Conservation (phyloP, 1,284 basidiomycete genomes). For the Pseudozyma flocculosa region DNA sequence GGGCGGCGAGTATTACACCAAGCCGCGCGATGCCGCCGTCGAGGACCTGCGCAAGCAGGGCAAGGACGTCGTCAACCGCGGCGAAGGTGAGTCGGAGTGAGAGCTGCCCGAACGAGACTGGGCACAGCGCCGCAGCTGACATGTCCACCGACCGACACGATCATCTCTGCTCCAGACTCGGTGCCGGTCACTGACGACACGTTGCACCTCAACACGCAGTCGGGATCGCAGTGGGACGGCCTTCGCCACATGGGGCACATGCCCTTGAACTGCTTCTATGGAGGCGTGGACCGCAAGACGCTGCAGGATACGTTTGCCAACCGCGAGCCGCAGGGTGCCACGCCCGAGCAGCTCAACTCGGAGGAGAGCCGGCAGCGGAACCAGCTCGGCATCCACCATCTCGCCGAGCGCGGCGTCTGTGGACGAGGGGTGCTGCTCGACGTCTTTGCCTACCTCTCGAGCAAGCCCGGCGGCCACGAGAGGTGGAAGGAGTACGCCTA, state of each 20-base stretch:
- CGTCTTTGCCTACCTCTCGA: slow-evolving; percentile 58
- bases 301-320: slow-evolving; percentile 32
- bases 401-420: slow-evolving; percentile 71
- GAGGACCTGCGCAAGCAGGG: slow-evolving; percentile 8
- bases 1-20: slow-evolving; percentile 16
- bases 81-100: slow-evolving; percentile 14
- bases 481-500: slow-evolving; percentile 24
- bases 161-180: slow-evolving; percentile 2
- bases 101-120: not conserved
- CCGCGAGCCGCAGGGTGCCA: slow-evolving; percentile 11
- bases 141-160: not conserved
- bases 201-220: slow-evolving; percentile 68
- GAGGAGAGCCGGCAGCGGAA: slow-evolving; percentile 16
- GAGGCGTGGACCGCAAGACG: slow-evolving; percentile 29
- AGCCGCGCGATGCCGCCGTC: slow-evolving; percentile 18
- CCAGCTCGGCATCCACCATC: slow-evolving; percentile 35
- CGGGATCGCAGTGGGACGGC: slow-evolving; percentile 75
- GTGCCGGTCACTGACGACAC: slow-evolving; percentile 47
- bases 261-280: slow-evolving; percentile 43
- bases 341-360: slow-evolving; percentile 16
- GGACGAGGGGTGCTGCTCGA: slow-evolving; percentile 72
- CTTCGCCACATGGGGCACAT: slow-evolving; percentile 55
- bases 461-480: slow-evolving; percentile 7
- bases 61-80: slow-evolving; percentile 11
- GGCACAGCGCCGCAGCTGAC: not conserved